A percentile compares a stretch with the other conserved stretches of the same genome.
These are phyloP conservation scores for Capsella rubella DNA, from an alignment of 441 rosid genomes.

Conservation along the genomic window DNA sequence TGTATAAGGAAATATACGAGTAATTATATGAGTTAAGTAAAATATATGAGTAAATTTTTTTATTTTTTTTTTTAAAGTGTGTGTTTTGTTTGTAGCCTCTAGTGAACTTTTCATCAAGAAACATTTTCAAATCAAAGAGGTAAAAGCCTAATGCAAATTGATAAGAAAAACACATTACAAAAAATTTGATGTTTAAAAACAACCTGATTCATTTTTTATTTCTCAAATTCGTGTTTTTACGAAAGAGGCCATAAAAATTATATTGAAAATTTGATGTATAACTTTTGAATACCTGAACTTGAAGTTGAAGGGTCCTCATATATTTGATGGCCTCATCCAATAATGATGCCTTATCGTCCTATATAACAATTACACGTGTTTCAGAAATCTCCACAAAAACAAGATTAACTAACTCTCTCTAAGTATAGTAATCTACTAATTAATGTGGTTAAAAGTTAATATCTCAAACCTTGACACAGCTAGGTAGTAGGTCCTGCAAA, in stretches of 20 bases:
- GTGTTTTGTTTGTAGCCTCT: neutral
- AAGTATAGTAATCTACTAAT: constrained; percentile 8
- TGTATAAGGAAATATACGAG: neutral
- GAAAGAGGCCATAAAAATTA: neutral
- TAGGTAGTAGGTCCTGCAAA: constrained; percentile 58
- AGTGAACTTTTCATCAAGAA: neutral
- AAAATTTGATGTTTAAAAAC: neutral
- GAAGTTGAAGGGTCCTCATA: constrained; percentile 58
- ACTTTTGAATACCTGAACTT: constrained; percentile 54
- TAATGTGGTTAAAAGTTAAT: constrained; percentile 6
- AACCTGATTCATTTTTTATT: neutral
- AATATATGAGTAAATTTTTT: neutral
- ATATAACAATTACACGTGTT: constrained; percentile 4
- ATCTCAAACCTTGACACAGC: constrained; percentile 52
- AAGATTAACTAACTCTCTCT: constrained; percentile 5
- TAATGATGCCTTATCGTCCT: constrained; percentile 59
- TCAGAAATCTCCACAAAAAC: constrained; percentile 13
- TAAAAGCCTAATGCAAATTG: neutral
- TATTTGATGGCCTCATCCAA: constrained; percentile 65
- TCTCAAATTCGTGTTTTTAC: neutral
- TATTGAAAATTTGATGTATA: neutral
- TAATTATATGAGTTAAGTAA: neutral
- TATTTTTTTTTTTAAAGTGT: neutral
- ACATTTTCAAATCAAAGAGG: neutral
- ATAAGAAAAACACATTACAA: neutral